A percentile compares a stretch with the other conserved stretches of the same genome.
Evolutionary conservation across 345 rosid species (phyloP).

Genomic region (Rhizophora mangle): DNA sequence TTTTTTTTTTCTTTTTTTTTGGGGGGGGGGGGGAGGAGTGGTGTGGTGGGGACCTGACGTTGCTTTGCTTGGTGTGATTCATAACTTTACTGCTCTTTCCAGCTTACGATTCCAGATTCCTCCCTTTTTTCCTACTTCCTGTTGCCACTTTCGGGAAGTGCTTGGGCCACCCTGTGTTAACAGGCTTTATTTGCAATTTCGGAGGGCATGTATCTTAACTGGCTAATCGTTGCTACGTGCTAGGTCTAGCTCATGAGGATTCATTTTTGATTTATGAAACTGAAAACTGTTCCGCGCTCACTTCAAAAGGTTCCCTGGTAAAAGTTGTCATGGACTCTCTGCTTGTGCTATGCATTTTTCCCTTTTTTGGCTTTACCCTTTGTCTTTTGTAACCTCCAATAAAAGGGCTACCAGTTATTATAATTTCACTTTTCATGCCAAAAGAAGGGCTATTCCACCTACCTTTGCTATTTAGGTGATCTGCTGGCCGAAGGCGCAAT

Average conservation of each 20-base stretch:
- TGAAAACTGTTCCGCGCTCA: too few species aligned
- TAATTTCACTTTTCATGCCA: too few species aligned
- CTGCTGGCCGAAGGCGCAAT: too few species aligned
- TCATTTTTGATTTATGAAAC: neutral
- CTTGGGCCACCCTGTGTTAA: neutral
- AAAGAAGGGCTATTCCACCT: too few species aligned
- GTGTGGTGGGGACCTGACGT: neutral
- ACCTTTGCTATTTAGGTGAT: too few species aligned
- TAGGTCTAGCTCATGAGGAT: neutral
- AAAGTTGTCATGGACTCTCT: too few species aligned
- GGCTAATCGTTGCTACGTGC: neutral
- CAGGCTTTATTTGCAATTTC: constrained; percentile 2
- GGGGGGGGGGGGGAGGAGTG: too few species aligned
- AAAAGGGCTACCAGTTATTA: too few species aligned
- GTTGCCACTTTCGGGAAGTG: constrained; percentile 1
- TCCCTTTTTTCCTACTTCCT: neutral
- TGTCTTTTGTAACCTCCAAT: too few species aligned
- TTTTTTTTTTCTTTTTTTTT: neutral
- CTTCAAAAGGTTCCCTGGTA: too few species aligned
- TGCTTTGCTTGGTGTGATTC: constrained; percentile 5
- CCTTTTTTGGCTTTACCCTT: too few species aligned
- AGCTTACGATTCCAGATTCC: constrained; percentile 3
- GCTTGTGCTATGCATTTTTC: too few species aligned
- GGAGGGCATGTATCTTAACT: neutral
- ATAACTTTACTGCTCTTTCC: constrained; percentile 11